These are phyloP conservation scores for Diaporthe sp. DNA, from an alignment of 2,329 filamentous ascomycete species.

Conservation along the genomic window DNA sequence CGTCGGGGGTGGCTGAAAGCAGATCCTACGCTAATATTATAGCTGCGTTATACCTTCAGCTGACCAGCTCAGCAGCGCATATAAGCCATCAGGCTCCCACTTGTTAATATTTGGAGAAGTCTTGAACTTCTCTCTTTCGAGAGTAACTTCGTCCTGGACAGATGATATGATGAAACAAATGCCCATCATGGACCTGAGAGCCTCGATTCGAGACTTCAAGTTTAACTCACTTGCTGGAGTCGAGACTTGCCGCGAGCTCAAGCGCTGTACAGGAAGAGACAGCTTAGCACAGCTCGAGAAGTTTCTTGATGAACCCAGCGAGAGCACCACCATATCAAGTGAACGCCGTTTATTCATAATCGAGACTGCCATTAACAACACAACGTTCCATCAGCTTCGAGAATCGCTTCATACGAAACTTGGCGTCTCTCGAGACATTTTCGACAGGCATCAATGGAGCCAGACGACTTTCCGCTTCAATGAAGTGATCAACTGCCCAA, in stretches of 20 bases:
- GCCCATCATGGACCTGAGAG: not conserved
- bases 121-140: too few species aligned
- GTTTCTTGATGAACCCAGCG: not conserved
- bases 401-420: not conserved
- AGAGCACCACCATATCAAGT: not conserved
- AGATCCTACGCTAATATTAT: conserved; percentile 16
- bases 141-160: too few species aligned
- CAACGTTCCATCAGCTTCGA: not conserved
- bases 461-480: conserved; percentile 33
- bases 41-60: conserved; percentile 9
- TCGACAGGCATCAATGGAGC: conserved; percentile 25
- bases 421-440: not conserved
- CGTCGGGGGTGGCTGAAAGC: not conserved
- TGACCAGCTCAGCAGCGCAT: not conserved
- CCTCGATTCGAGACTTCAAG: not conserved
- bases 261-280: not conserved
- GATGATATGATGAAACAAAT: not conserved
- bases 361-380: not conserved
- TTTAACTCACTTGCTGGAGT: not conserved
- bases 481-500: conserved; percentile 29
- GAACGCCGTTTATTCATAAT: not conserved
- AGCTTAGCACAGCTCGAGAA: not conserved
- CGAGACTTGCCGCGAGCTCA: not conserved
- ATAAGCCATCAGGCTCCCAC: conserved; percentile 9
- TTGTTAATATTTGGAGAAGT: not conserved